These are phyloP conservation scores for Penicillium angulare DNA, from an alignment of 495 filamentous ascomycete species.

Conservation along the genomic window DNA sequence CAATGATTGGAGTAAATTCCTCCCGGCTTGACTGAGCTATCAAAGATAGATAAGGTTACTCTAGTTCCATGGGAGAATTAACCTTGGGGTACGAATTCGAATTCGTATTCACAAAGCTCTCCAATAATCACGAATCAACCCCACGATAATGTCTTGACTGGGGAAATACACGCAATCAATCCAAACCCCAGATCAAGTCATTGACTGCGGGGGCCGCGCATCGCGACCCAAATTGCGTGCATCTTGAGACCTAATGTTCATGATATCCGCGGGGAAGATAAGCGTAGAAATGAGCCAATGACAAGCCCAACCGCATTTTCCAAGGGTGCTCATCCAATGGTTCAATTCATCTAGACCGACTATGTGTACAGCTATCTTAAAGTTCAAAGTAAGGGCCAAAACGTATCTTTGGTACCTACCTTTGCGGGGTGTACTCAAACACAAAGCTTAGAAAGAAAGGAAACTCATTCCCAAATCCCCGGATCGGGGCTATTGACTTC, in stretches of 20 bases:
- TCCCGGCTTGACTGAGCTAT: background rate
- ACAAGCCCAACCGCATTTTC: background rate
- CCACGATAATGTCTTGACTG: constrained; percentile 3
- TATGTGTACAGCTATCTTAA: too few species aligned
- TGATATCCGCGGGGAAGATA: background rate
- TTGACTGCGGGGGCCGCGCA: background rate
- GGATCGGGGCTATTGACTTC: background rate
- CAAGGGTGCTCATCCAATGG: too few species aligned
- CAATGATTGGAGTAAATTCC: background rate
- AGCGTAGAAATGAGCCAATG: background rate
- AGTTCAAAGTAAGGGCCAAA: too few species aligned
- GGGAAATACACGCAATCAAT: constrained; percentile 15
- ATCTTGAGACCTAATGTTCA: background rate
- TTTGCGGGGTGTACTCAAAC: too few species aligned
- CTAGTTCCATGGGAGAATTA: too few species aligned
- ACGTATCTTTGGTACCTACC: too few species aligned
- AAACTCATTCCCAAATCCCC: constrained; percentile 1
- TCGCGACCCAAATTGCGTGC: background rate
- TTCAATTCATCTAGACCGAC: background rate
- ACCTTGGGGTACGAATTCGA: too few species aligned
- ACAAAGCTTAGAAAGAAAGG: background rate
- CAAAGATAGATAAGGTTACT: constrained; percentile 8
- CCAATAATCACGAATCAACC: constrained; percentile 1
- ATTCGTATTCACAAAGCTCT: constrained; percentile 3
- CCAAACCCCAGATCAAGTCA: background rate